Base-by-base conservation (phyloP, 257 asterid genomes). In the Rhazya stricta region DNA sequence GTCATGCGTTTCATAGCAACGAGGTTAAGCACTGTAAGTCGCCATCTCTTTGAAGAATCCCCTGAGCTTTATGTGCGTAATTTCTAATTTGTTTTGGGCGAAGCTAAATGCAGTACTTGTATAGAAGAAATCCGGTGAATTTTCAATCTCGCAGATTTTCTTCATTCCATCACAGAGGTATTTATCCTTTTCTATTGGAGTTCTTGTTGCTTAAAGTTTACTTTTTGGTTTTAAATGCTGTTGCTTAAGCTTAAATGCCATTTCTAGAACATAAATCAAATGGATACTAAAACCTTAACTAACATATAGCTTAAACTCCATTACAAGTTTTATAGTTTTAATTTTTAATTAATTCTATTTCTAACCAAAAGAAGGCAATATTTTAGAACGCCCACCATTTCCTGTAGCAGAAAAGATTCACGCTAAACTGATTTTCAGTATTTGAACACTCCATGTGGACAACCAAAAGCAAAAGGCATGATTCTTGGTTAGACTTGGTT, bases 61-160 rank as follows among this genome's bases (percentile, higher is more conserved):
- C 25, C 27, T 25, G 30, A 5, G 21, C 39, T 36, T 27, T 77
- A 7, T 45, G 15, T 54, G 1, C 12, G 45, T 54, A 10, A 69
- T 34, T 50, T n/a, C 42, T 37, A 36, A 61, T 56, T 73, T 5
- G 42, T n/a, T 36, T 36, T 5, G 19, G 50, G 41, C 74, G 72
- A 69, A 76, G 25, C 73, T 76, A 37, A 73, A 48, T 86, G 84
- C 91, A 91, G 96, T 69, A 77, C 74, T 54, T 91, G 41, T 78
- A 79, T 78, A 81, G 91, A 84, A 85, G 87, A 74, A 83, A 79
- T 57, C 86, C 85, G 11, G 81, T 75, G 65, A 81, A 68, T 81
- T 50, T 79, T 53, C 93, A 82, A 70, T 78, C 86, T 76, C 87
- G 88, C 42, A 76, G 81, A 23, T 84, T 86, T 74, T 89, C 88